Evolutionary conservation across 768 basidiomycete species (phyloP), one percentile per base, ranked within the genome.

Genomic region (Rhodotorula graminis): DNA sequence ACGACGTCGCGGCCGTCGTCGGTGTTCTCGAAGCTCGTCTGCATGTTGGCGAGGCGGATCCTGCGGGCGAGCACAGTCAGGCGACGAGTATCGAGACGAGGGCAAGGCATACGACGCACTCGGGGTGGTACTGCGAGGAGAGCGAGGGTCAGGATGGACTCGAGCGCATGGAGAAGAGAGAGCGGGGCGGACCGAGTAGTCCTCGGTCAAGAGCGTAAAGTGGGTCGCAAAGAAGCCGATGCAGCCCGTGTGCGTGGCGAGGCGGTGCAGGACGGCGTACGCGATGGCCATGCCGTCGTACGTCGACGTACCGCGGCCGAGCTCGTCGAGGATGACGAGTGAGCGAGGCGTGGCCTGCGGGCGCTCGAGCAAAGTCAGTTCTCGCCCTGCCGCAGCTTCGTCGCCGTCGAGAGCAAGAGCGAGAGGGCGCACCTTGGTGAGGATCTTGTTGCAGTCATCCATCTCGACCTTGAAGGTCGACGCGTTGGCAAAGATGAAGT

Each of bases 281-380:
- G 96, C 95, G 76, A 98, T 97, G 14, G 93, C 93, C 92, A 97
- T 93, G n/a, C 95, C 96, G 81, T 99, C 96, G 88, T 92, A 81
- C 33, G 96, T 98, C 0, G 93, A 95, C 2, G 96, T 98, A 40
- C 96, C 96, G 82, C 95, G 84, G 29, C 94, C 58, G n/a, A 61
- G 46, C 16, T 71, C 94, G 80, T 99, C 96, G 27, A 99, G 83
- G 69, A 99, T 94, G 67, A 98, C 93, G 62, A 99, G 80, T 0
- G 95, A 96, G 69, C 87, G 90, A 0, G 96, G 94, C 10, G 96
- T 96, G 15, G 93, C 93, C 79, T 97, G 90, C 27, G 33, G 18
- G 14, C 15, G 33, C 23, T 16, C 14, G 12, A 21, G n/a, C 21
- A 12, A 12, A 2, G 46, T 27, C 37, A 56, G 44, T 9, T 37